These are phyloP conservation scores for Endoconidiophora polonica DNA, from an alignment of 2,329 filamentous ascomycete genomes.

Conservation along the genomic window DNA sequence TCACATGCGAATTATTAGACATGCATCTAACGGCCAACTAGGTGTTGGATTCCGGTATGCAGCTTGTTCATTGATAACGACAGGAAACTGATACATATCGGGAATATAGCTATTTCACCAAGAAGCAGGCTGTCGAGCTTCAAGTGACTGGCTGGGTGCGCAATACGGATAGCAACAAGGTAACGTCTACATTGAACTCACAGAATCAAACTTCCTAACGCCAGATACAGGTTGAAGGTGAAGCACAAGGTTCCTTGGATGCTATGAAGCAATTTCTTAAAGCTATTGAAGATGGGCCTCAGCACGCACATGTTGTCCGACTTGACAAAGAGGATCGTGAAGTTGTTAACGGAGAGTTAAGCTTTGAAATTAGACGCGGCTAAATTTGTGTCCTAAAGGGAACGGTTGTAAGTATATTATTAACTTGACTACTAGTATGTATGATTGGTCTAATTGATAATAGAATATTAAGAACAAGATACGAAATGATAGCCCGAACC, in stretches of 20 bases:
- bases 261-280: conserved; percentile 53
- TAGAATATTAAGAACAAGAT: neutral
- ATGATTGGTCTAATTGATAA: neutral
- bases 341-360: conserved; percentile 46
- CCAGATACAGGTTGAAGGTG: conserved; percentile 60
- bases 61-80: neutral
- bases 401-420: too few relatives aligned
- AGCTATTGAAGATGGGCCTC: conserved; percentile 59
- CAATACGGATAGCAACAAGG: conserved; percentile 41
- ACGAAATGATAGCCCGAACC: neutral
- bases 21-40: conserved; percentile 16
- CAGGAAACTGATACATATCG: neutral
- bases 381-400: neutral
- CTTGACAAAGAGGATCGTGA: conserved; percentile 54
- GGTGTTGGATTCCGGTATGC: conserved; percentile 40
- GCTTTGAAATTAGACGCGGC: conserved; percentile 39
- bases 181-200: conserved; percentile 15
- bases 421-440: neutral
- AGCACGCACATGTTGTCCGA: conserved; percentile 53
- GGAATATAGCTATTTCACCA: conserved; percentile 33
- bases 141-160: conserved; percentile 44
- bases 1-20: neutral
- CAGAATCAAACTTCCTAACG: neutral
- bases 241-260: conserved; percentile 61
- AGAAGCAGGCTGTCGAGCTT: conserved; percentile 32